phyloP scores from a whole-genome alignment of 441 rosid genomes.

The Pelargonium myrrhifolium region DNA sequence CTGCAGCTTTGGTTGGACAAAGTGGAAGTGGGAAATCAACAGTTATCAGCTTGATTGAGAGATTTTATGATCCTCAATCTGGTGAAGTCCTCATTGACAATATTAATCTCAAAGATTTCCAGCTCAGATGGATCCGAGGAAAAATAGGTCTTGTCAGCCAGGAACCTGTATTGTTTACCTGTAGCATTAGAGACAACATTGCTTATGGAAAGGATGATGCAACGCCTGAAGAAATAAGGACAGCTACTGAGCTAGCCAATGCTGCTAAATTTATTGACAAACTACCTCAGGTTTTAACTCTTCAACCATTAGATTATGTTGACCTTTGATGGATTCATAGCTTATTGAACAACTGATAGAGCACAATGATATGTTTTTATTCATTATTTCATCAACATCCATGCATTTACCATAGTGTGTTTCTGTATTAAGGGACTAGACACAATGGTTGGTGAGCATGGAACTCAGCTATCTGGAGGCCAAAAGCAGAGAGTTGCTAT shows the following conservation, averaged over 20 bases:
- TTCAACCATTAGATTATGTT: background rate
- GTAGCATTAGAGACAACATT: conserved; percentile 54
- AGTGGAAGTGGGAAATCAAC: conserved; percentile 89
- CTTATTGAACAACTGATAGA: background rate
- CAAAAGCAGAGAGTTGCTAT: conserved; percentile 81
- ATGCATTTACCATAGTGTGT: background rate
- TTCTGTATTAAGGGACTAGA: conserved; percentile 34
- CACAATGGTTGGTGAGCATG: conserved; percentile 79
- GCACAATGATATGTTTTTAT: too few relatives aligned
- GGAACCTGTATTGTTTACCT: conserved; percentile 62
- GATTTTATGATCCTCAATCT: conserved; percentile 72
- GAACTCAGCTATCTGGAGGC: conserved; percentile 71
- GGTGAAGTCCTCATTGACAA: conserved; percentile 68
- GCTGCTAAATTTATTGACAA: conserved; percentile 71
- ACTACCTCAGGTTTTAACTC: conserved; percentile 45
- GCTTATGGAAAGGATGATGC: conserved; percentile 67
- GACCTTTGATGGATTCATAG: background rate
- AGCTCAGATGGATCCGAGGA: conserved; percentile 61
- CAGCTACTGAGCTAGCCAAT: conserved; percentile 57
- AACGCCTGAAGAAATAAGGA: conserved; percentile 47
- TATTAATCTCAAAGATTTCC: conserved; percentile 39
- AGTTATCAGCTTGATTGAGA: conserved; percentile 60
- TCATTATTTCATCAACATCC: background rate
- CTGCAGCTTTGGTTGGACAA: conserved; percentile 66
- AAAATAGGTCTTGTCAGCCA: conserved; percentile 71